Conservation (phyloP, 768 basidiomycete species). For the Phaeotremella fagi region DNA sequence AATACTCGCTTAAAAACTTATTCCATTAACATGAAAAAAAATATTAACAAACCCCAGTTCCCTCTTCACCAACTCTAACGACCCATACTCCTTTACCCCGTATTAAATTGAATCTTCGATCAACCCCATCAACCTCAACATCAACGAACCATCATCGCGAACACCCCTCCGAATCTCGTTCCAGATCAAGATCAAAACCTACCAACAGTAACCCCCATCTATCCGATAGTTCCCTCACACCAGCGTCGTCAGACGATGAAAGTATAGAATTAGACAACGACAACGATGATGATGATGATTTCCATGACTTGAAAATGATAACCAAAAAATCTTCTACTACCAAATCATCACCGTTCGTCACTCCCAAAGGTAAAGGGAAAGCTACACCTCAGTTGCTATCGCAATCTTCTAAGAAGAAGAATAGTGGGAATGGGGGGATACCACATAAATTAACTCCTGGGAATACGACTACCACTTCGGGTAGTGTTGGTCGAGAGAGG, state of each 20-base stretch:
- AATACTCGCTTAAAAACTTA: too few relatives aligned
- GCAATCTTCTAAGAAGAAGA: conserved; percentile 1
- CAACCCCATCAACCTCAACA: neutral
- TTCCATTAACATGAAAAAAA: too few relatives aligned
- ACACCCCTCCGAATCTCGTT: neutral
- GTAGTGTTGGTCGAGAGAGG: conserved; percentile 31
- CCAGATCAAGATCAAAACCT: too few relatives aligned
- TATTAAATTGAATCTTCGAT: conserved; percentile 22
- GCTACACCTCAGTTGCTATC: neutral
- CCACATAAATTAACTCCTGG: neutral
- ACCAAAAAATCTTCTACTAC: too few relatives aligned
- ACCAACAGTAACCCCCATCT: neutral
- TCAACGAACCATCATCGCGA: neutral
- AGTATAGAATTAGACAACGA: conserved; percentile 14
- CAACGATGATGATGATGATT: too few relatives aligned
- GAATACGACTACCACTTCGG: conserved; percentile 15
- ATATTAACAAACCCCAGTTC: too few relatives aligned
- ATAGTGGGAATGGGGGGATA: conserved; percentile 8
- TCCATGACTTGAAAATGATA: too few relatives aligned
- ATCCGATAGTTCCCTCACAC: conserved; percentile 27
- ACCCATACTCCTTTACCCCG: conserved; percentile 12
- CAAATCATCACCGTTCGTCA: neutral
- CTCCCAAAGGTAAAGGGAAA: neutral
- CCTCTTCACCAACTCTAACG: conserved; percentile 2
- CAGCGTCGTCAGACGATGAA: conserved; percentile 7